Percentiles rank a stretch among this genome's conserved stretches.
Evolutionary conservation across 345 rosid genomes (phyloP).

Genomic region (Toxicodendron radicans): DNA sequence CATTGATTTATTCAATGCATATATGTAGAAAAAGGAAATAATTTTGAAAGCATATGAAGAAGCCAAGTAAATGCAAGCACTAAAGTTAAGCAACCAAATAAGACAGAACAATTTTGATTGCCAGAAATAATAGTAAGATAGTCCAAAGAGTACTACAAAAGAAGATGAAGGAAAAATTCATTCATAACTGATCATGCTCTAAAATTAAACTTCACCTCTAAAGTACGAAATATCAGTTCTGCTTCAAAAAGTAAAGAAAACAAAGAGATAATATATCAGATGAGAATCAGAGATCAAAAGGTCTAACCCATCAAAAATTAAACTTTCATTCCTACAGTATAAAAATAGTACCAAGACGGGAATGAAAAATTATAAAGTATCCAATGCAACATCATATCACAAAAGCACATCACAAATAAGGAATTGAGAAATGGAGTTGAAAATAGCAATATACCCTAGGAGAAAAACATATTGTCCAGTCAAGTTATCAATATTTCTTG

Average conservation of each 20-base stretch:
- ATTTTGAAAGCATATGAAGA: not conserved
- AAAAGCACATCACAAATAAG: not conserved
- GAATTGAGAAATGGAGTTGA: constrained; percentile 8
- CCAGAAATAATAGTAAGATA: constrained; percentile 1
- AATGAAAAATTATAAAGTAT: constrained; percentile 10
- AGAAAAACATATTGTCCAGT: constrained; percentile 82
- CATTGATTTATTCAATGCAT: not conserved
- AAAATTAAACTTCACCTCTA: not conserved
- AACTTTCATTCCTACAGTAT: not conserved
- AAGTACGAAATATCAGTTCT: not conserved
- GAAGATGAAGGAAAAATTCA: not conserved
- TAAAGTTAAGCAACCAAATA: not conserved
- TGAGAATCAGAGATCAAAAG: not conserved
- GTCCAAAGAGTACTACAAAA: not conserved
- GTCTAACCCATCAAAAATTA: not conserved
- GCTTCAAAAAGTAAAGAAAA: not conserved
- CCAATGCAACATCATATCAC: not conserved
- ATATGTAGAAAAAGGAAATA: not conserved
- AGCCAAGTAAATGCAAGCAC: not conserved
- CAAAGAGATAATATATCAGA: not conserved
- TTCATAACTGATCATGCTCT: not conserved
- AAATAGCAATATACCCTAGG: constrained; percentile 55
- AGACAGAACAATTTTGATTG: not conserved
- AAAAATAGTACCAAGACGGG: not conserved
- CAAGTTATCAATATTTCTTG: constrained; percentile 80